These are phyloP conservation scores for Amanita rimosa DNA, from an alignment of 768 basidiomycete genomes.

Conservation along the genomic window DNA sequence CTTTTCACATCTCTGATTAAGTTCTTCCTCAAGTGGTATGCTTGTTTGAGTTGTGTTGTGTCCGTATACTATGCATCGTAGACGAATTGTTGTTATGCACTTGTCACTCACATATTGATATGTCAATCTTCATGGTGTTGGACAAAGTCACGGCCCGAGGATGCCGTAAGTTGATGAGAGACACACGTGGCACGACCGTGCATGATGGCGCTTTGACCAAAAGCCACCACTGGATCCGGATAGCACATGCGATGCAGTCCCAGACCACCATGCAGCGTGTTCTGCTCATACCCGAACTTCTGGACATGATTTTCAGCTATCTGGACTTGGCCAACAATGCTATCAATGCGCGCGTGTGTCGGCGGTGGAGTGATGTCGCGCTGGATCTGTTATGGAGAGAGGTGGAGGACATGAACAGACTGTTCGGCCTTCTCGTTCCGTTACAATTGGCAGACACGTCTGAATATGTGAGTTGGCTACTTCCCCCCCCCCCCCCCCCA, in stretches of 20 bases:
- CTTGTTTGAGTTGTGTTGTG: constrained; percentile 17
- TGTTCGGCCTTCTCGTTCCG: constrained; percentile 41
- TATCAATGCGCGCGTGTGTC: constrained; percentile 42
- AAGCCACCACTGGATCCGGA: background rate
- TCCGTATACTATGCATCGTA: background rate
- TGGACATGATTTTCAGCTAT: constrained; percentile 43
- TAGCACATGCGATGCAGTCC: background rate
- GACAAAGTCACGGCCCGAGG: too few relatives aligned
- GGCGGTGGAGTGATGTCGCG: constrained; percentile 45
- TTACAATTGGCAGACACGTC: constrained; percentile 15
- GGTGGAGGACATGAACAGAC: constrained; percentile 29
- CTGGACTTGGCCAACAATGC: constrained; percentile 30
- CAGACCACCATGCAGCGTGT: constrained; percentile 22
- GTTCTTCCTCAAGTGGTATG: constrained; percentile 28
- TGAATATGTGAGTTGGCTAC: constrained; percentile 18
- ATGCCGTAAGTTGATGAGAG: too few relatives aligned
- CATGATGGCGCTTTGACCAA: too few relatives aligned
- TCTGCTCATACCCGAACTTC: constrained; percentile 45
- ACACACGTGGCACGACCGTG: too few relatives aligned
- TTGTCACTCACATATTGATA: too few relatives aligned
- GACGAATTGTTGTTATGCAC: too few relatives aligned
- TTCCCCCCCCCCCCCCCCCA: too few relatives aligned
- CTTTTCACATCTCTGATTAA: constrained; percentile 10
- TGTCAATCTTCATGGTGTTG: too few relatives aligned
- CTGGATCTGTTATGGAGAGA: constrained; percentile 50